Evolutionary conservation across 169 alveolate genomes (phyloP).

Genomic region (Theileria luwenshuni): DNA sequence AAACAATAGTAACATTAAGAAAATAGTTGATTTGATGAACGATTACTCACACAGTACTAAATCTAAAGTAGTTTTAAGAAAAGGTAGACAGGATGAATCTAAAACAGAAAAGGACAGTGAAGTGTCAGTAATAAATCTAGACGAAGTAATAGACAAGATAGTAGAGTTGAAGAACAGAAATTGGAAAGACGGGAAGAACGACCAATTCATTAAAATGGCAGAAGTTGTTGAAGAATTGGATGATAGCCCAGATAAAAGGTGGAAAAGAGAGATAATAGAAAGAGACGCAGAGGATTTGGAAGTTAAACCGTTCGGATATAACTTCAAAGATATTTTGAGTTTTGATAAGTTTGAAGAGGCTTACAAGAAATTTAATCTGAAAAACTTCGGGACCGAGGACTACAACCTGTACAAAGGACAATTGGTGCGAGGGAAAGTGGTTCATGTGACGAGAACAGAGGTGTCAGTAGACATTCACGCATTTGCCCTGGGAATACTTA

Average conservation of each 20-base stretch:
- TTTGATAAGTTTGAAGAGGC: constrained; percentile 58
- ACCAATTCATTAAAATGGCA: background rate
- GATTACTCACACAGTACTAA: background rate
- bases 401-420: constrained; percentile 47
- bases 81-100: background rate
- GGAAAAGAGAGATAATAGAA: background rate
- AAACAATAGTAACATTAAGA: background rate
- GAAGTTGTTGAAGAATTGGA: background rate
- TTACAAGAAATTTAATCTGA: constrained; percentile 44
- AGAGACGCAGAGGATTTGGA: constrained; percentile 13
- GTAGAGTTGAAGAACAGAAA: background rate
- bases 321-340: constrained; percentile 49
- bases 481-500: constrained; percentile 25
- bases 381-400: constrained; percentile 57
- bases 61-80: no score
- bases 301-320: constrained; percentile 43
- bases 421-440: constrained; percentile 55
- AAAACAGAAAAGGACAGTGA: background rate
- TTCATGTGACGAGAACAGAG: constrained; percentile 19
- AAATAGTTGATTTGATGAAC: background rate
- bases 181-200: background rate
- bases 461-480: constrained; percentile 58
- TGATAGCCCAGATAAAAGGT: background rate
- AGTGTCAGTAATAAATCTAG: no score
- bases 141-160: constrained; percentile 4